Evolutionary conservation across 306 rosid species (phyloP).

Genomic region (Urtica urens): DNA sequence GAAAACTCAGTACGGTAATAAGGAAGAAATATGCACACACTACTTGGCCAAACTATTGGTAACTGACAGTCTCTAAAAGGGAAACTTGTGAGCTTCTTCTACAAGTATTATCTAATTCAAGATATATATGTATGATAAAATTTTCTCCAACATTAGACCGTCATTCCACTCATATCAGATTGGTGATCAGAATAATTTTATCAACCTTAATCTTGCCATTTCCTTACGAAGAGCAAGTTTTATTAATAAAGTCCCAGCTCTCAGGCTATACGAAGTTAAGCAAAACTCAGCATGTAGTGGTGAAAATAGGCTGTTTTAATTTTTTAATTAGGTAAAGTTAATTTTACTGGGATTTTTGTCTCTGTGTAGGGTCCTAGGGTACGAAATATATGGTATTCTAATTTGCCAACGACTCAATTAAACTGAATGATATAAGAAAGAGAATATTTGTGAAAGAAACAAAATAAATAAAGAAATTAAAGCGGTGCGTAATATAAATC

Average conservation of each 20-base stretch:
- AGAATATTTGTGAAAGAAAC: too few species aligned
- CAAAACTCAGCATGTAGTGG: too few species aligned
- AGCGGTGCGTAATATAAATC: too few species aligned
- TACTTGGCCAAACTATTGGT: not conserved
- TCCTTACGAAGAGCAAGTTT: not conserved
- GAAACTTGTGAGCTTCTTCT: too few species aligned
- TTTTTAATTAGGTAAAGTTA: not conserved
- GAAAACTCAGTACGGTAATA: not conserved
- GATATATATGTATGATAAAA: too few species aligned
- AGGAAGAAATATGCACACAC: not conserved
- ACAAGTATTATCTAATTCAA: too few species aligned
- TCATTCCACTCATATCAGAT: not conserved
- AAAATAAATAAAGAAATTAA: too few species aligned
- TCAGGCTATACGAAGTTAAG: too few species aligned
- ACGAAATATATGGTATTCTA: not conserved
- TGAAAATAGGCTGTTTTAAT: not conserved
- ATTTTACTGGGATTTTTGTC: constrained; percentile 3
- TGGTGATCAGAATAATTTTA: not conserved
- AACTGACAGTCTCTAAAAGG: too few species aligned
- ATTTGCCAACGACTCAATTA: constrained; percentile 1
- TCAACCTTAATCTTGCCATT: not conserved
- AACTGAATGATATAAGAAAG: not conserved
- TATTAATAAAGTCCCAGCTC: not conserved
- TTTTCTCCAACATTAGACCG: too few species aligned
- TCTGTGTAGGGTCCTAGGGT: not conserved